Evolutionary conservation across 2,329 filamentous ascomycete species (phyloP).

Genomic region (Pseudocercospora macadamiae): DNA sequence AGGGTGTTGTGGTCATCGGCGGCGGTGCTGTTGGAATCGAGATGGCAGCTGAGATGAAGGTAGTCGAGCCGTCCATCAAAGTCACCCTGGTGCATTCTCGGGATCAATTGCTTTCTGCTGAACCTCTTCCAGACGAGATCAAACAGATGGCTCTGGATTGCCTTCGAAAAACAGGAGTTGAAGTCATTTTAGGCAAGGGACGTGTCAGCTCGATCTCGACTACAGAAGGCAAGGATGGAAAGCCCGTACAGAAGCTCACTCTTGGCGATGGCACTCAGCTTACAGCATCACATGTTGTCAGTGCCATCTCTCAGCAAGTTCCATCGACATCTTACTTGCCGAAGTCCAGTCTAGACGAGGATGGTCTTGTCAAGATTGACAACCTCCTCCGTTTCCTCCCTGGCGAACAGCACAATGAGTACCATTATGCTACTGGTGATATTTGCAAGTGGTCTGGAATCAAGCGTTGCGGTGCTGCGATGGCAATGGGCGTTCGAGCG

Average conservation of each 20-base stretch:
- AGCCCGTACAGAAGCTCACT: slow-evolving; percentile 50
- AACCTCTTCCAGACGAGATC: slow-evolving; percentile 70
- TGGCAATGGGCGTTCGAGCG: slow-evolving; percentile 70
- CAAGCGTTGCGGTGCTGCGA: slow-evolving; percentile 76
- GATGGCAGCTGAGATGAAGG: slow-evolving; percentile 78
- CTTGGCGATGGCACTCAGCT: slow-evolving; percentile 65
- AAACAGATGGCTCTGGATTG: slow-evolving; percentile 64
- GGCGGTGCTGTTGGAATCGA: slow-evolving; percentile 79
- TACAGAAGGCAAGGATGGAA: slow-evolving; percentile 50
- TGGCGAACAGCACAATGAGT: slow-evolving; percentile 58
- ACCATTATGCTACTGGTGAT: slow-evolving; percentile 73
- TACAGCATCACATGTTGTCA: slow-evolving; percentile 66
- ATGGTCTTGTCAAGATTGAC: slow-evolving; percentile 68
- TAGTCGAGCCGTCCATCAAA: slow-evolving; percentile 63
- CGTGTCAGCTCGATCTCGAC: slow-evolving; percentile 57
- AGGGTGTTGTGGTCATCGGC: slow-evolving; percentile 72
- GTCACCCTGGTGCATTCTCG: slow-evolving; percentile 78
- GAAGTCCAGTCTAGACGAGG: slow-evolving; percentile 58
- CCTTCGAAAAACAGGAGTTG: slow-evolving; percentile 64
- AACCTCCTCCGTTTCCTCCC: slow-evolving; percentile 60
- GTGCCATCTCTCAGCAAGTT: slow-evolving; percentile 66
- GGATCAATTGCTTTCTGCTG: slow-evolving; percentile 69
- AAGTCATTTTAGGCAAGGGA: slow-evolving; percentile 62
- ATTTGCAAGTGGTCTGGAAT: slow-evolving; percentile 73
- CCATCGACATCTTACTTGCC: slow-evolving; percentile 69